Evolutionary conservation across 2,329 filamentous ascomycete species (phyloP), one percentile per base, ranked within the genome.

Genomic region (Didymella arachidicola): DNA sequence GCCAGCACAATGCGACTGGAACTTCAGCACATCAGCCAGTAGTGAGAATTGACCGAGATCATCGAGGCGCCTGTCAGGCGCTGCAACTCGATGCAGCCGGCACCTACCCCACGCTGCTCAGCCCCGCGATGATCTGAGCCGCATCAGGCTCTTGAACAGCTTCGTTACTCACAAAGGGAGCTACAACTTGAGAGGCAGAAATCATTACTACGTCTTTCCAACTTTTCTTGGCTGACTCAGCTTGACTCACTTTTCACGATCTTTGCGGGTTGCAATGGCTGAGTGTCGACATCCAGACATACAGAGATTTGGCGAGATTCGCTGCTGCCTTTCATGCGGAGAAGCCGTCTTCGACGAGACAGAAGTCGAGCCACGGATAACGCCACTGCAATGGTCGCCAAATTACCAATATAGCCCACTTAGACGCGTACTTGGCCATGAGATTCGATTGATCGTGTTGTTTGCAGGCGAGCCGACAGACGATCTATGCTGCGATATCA

Each of bases 371-470:
- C 25, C 41, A 32, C n/a, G 29, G 27, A 14, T 12, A 12, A 30
- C 7, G 14, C 1, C 26, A 5, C 26, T n/a, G 7, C 7, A 38
- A 4, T 42, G 7, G 12, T 42, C 51, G 16, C 7, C 26, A 2
- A 7, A 41, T 0, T 48, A 48, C 25, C 27, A 16, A 8, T 54
- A 54, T 25, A 54, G 22, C 10, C 52, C 34, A 2, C 52, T 54
- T 10, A 34, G 19, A 18, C 36, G 36, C 2, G 30, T 3, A 4
- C n/a, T 49, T 2, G 63, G 64, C 3, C 56, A 63, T 16, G 60
- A 67, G 38, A 65, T 66, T 14, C 50, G 65, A 1, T 41, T 67
- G 12, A 29, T 69, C 4, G 26, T 57, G 10, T 12, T 69, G 1
- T 29, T 47, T 4, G 57, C 63, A 1, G 64, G 65, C 32, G 4